phyloP scores from a whole-genome alignment of 345 rosid genomes.

The Lagerstroemia speciosa region DNA sequence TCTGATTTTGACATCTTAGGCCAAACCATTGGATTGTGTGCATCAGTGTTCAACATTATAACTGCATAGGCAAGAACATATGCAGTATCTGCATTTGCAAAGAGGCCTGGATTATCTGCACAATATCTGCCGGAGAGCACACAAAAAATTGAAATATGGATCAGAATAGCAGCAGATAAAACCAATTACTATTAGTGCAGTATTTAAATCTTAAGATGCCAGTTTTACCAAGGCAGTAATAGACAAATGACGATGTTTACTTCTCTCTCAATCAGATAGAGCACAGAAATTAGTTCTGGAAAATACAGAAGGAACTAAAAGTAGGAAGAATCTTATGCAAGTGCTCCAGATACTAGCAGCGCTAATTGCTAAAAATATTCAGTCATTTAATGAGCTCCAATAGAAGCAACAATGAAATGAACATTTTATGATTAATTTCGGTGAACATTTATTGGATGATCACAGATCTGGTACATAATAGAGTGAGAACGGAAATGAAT shows the following conservation, averaged over 20 bases:
- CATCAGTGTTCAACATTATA: constrained; percentile 95
- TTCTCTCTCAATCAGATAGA: neutral
- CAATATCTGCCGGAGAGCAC: constrained; percentile 58
- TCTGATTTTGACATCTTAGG: constrained; percentile 97
- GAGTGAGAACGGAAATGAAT: neutral
- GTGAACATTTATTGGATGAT: neutral
- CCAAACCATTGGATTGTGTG: constrained; percentile 93
- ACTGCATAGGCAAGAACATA: constrained; percentile 99
- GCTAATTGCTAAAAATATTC: neutral
- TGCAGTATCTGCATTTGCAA: constrained; percentile 96
- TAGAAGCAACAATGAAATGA: neutral
- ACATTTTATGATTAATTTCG: neutral
- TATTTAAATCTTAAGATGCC: neutral
- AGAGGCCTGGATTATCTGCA: constrained; percentile 89
- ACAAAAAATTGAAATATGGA: constrained; percentile 3
- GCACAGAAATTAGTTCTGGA: neutral
- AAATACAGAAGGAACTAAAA: neutral
- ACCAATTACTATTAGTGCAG: neutral
- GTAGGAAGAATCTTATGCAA: neutral
- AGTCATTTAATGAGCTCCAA: neutral
- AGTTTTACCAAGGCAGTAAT: neutral
- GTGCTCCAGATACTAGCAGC: neutral
- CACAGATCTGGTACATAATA: neutral
- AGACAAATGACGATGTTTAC: neutral
- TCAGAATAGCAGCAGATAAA: constrained; percentile 1